Evolutionary conservation across 768 basidiomycete species (phyloP), one percentile per base, ranked within the genome.

Genomic region (Naematelia encephala): DNA sequence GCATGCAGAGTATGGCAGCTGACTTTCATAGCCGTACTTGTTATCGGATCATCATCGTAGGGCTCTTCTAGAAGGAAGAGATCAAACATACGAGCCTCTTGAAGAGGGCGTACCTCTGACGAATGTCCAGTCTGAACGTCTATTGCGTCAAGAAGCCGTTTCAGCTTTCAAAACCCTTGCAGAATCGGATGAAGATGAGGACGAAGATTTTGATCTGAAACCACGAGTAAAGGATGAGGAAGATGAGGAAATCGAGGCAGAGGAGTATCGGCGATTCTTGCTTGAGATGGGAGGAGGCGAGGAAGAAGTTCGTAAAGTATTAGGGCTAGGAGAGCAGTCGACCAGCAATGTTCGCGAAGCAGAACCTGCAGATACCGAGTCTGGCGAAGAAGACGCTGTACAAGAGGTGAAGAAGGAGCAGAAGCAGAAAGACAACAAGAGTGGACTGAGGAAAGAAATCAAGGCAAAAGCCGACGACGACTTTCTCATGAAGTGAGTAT

Each of bases 401-500:
- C 56, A 79, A 73, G 45, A 72, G 79, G 56, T 85, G 70, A 81
- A 84, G 58, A 85, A 87, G 57, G 80, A 81, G 16, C 65, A 70
- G 64, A 57, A 52, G 55, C 51, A 79, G 57, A 85, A 83, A 70
- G 81, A 84, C 57, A 85, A 87, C 57, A 80, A 81, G 19, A 64
- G 69, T 61, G 70, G 50, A 46, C 30, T 57, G 45, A 65, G 57
- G 57, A 79, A 75, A 54, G 57, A 56, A 59, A 74, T 78, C 54
- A 86, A 83, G 73, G 81, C 84, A 56, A 85, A 87, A 56, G 80
- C 81, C 16, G 89, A 92, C 69, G 88, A 90, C 54, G 88, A 93
- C 57, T 96, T 97, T 70, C 79, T 97, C 54, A 82, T 91, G 80
- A 88, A 90, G 93, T 96, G 67, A 54, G 89, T 80, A 3, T 21